phyloP scores from a whole-genome alignment of 2,329 filamentous ascomycete genomes.

The Claviceps pazoutovae region DNA sequence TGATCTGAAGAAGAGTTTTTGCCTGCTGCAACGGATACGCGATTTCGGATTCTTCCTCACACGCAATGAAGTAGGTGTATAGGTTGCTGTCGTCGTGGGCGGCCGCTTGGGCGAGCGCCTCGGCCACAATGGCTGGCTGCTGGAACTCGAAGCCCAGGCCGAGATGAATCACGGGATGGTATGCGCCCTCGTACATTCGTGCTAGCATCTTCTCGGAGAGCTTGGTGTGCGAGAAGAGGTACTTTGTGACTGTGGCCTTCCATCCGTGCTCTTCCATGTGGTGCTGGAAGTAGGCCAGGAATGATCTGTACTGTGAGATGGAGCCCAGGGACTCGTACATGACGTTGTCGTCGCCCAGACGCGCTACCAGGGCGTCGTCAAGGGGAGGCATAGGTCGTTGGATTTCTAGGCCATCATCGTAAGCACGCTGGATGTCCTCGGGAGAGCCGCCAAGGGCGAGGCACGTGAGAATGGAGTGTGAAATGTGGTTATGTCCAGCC shows the following conservation, averaged over 20 bases:
- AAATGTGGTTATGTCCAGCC: constrained; percentile 17
- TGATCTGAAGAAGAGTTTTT: background rate
- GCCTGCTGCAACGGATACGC: background rate
- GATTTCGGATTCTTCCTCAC: background rate
- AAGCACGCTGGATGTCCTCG: constrained; percentile 13
- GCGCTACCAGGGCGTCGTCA: constrained; percentile 9
- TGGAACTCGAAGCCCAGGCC: constrained; percentile 56
- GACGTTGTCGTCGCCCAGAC: constrained; percentile 5
- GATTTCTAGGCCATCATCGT: constrained; percentile 11
- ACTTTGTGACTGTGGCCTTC: constrained; percentile 32
- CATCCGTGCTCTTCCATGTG: constrained; percentile 47
- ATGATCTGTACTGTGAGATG: constrained; percentile 37
- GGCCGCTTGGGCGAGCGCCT: constrained; percentile 50
- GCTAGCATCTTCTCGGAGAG: constrained; percentile 44
- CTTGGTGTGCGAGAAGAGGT: constrained; percentile 42
- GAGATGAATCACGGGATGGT: constrained; percentile 56
- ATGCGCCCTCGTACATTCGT: constrained; percentile 33
- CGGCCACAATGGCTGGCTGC: constrained; percentile 51
- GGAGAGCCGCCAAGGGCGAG: constrained; percentile 16
- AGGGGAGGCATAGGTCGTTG: constrained; percentile 14
- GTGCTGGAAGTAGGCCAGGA: constrained; percentile 46
- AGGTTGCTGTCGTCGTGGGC: constrained; percentile 29
- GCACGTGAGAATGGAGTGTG: constrained; percentile 16
- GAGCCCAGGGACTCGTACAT: constrained; percentile 5
- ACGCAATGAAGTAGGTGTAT: constrained; percentile 25